phyloP scores from a whole-genome alignment of 1,139 yeast genomes.

The Suhomyces ambrosiae region DNA sequence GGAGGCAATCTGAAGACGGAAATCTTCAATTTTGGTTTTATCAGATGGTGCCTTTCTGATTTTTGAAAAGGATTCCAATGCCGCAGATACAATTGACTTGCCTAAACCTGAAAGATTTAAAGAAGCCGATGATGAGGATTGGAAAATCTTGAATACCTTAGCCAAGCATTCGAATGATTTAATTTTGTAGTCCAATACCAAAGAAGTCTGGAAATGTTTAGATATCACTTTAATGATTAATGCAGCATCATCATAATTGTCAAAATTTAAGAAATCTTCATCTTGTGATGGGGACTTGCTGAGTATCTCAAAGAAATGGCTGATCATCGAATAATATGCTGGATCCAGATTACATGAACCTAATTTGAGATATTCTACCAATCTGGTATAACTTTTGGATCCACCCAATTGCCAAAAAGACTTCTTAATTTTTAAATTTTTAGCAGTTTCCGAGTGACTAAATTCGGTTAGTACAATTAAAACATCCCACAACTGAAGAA shows the following conservation, averaged over 20 bases:
- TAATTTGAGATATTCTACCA: conserved; percentile 47
- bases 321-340: conserved; percentile 41
- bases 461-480: conserved; percentile 44
- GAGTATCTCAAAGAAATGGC: conserved; percentile 25
- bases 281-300: not conserved
- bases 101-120: conserved; percentile 2
- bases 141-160: conserved; percentile 18
- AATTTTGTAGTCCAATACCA: conserved; percentile 23
- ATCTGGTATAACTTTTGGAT: conserved; percentile 39
- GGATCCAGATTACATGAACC: conserved; percentile 59
- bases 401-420: conserved; percentile 58
- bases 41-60: conserved; percentile 6
- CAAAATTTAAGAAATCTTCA: conserved; percentile 17
- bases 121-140: not conserved
- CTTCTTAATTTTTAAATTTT: conserved; percentile 33
- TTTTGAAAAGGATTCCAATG: conserved; percentile 17
- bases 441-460: conserved; percentile 9
- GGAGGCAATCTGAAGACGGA: not conserved
- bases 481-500: conserved; percentile 53
- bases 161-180: conserved; percentile 25
- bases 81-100: conserved; percentile 9
- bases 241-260: conserved; percentile 22
- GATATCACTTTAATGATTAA: conserved; percentile 20
- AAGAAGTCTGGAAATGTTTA: conserved; percentile 21
- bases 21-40: not conserved